These are phyloP conservation scores for Cinchona pubescens DNA, from an alignment of 257 asterid species.

Conservation along the genomic window DNA sequence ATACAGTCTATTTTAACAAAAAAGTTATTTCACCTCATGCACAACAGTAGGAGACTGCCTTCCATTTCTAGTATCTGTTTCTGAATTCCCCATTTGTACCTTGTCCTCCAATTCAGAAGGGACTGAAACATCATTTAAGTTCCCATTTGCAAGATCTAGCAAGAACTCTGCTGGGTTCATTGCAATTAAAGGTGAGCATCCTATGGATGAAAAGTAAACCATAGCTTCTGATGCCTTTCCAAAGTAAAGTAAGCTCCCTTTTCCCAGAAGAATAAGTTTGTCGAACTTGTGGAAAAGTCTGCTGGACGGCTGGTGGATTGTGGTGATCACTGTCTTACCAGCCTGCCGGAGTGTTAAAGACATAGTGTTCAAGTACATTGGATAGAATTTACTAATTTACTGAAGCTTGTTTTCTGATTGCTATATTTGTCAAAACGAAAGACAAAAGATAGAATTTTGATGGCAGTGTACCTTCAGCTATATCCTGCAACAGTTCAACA, in stretches of 20 bases:
- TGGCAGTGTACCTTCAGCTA: slow-evolving; percentile 63
- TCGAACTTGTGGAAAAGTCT: slow-evolving; percentile 89
- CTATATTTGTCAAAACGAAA: not conserved
- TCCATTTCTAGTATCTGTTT: slow-evolving; percentile 43
- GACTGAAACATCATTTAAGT: slow-evolving; percentile 64
- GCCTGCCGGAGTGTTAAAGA: slow-evolving; percentile 38
- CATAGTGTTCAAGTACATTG: not conserved
- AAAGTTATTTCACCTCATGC: slow-evolving; percentile 49
- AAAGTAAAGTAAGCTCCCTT: slow-evolving; percentile 76
- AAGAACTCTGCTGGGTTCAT: slow-evolving; percentile 97
- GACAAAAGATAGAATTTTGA: not conserved
- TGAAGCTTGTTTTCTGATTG: not conserved
- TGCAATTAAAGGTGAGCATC: slow-evolving; percentile 71
- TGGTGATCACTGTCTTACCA: slow-evolving; percentile 84
- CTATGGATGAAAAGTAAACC: slow-evolving; percentile 69
- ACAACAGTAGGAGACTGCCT: slow-evolving; percentile 58
- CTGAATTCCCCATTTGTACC: slow-evolving; percentile 56
- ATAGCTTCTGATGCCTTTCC: slow-evolving; percentile 82
- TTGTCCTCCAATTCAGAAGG: slow-evolving; percentile 76
- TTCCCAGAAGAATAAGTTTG: slow-evolving; percentile 76
- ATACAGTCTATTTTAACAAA: not conserved
- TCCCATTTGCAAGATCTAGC: slow-evolving; percentile 93
- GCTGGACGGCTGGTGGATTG: slow-evolving; percentile 99
- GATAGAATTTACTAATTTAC: not conserved
- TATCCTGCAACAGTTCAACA: slow-evolving; percentile 70